A percentile compares a stretch with the other conserved stretches of the same genome.
Evolutionary conservation across 108 stramenopile species (phyloP).

Genomic region (Aureococcus anophagefferens): DNA sequence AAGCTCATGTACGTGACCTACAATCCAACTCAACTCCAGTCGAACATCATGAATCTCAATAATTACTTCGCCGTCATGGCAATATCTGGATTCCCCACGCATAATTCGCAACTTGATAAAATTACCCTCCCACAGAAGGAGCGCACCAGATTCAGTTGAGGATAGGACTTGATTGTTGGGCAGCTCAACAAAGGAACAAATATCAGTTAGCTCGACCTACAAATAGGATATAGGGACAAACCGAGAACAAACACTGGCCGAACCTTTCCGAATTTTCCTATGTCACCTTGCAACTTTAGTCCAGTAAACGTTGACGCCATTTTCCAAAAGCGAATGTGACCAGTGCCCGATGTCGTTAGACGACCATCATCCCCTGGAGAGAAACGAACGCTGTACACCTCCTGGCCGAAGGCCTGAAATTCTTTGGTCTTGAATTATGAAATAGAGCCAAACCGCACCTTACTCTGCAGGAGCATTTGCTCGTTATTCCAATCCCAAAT

Average conservation of each 20-base stretch:
- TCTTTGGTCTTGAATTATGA: not conserved
- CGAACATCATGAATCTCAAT: not conserved
- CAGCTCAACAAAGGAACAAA: slow-evolving; percentile 43
- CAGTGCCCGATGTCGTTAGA: slow-evolving; percentile 47
- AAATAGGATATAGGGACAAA: too few species aligned
- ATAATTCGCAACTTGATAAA: slow-evolving; percentile 48
- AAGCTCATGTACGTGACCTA: too few species aligned
- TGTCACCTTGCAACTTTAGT: slow-evolving; percentile 53
- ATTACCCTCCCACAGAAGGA: slow-evolving; percentile 57
- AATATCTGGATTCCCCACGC: slow-evolving; percentile 6
- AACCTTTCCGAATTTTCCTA: slow-evolving; percentile 33
- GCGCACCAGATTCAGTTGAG: slow-evolving; percentile 38
- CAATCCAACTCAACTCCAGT: too few species aligned
- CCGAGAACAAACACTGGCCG: too few species aligned
- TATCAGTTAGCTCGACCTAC: slow-evolving; percentile 44
- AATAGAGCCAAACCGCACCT: not conserved
- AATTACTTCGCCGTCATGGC: slow-evolving; percentile 14
- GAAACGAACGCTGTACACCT: slow-evolving; percentile 41
- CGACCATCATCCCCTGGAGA: slow-evolving; percentile 32
- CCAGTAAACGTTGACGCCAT: slow-evolving; percentile 60
- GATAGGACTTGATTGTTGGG: slow-evolving; percentile 53
- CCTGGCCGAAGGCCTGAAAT: slow-evolving; percentile 53
- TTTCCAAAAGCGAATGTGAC: slow-evolving; percentile 65
- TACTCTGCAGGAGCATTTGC: slow-evolving; percentile 33
- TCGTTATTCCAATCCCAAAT: slow-evolving; percentile 54